Base-by-base conservation (phyloP, 768 basidiomycete genomes). In the Auriscalpium orientale region DNA sequence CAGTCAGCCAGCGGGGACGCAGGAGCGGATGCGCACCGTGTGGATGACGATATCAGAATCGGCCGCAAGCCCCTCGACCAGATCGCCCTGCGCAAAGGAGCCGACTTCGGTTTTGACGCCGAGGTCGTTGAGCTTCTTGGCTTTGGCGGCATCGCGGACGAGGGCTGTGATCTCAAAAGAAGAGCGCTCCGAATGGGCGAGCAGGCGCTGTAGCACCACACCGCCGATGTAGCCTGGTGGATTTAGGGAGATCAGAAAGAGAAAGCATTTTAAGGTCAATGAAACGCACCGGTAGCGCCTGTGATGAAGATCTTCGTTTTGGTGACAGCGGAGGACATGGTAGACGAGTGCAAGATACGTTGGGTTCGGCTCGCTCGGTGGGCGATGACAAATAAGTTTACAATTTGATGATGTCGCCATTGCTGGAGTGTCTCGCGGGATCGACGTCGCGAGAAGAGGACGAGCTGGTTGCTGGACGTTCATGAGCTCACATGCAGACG, bases 161-260 rank as follows among this genome's bases (percentile, higher is more conserved):
- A 81, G 67, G 8, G 70, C 75, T 2, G 74, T 77, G 44, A 81
- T 73, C 11, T 71, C 67, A 55, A 77, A 71, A 8, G 66, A 64
- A 13, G 62, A 48, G 35, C 67, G 63, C 8, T 72, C 64, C 1
- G 74, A 67, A 50, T 73, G 76, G 0, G 59, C 56, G 9, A 79
- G 66, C 49, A 81, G 70, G n/a, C 70, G 74, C n/a, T 65, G 49
- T 21, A 81, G 70, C 35, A 79, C 70, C 6, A 76, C 62, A 46
- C 78, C 77, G 4, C 79, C 80, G 53, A 81, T 72, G 64, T 79
- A 81, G 18, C 79, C 79, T 77, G 60, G 46, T 15, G 49, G n/a
- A n/a, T n/a, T n/a, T n/a, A n/a, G n/a, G 5, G 8, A 15, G 34
- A 34, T 40, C 15, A 21, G 15, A 10, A n/a, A 10, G 3, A 13